Evolutionary conservation across 805 yeast genomes (phyloP).

Genomic region (Ogataea dorogensis): DNA sequence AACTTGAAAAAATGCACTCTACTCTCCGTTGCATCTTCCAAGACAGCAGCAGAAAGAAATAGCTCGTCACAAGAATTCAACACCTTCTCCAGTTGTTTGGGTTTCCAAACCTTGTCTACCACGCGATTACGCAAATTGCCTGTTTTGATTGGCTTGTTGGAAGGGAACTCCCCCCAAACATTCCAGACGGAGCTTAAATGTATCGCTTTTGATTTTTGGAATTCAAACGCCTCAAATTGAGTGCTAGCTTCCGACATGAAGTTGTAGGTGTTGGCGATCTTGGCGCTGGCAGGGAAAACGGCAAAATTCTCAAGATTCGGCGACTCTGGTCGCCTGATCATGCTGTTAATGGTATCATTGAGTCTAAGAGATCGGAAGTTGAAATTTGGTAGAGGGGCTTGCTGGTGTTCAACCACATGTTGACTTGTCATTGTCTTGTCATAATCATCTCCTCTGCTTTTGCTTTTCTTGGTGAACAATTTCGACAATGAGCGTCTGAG

Average conservation of each 20-base stretch:
- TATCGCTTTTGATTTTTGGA: conserved; percentile 8
- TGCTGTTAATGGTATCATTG: conserved; percentile 13
- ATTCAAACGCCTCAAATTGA: conserved; percentile 22
- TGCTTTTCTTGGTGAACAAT: conserved; percentile 13
- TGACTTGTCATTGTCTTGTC: conserved; percentile 1
- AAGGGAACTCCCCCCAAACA: conserved; percentile 20
- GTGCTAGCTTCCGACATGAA: conserved; percentile 19
- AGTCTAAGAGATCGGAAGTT: conserved; percentile 19
- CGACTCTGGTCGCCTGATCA: conserved; percentile 16
- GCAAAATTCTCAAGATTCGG: conserved; percentile 16
- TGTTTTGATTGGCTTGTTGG: conserved; percentile 3
- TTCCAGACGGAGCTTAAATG: conserved; percentile 23
- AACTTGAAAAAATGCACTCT: conserved; percentile 21
- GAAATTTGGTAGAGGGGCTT: conserved; percentile 22
- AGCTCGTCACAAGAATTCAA: conserved; percentile 12
- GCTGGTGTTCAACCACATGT: conserved; percentile 1
- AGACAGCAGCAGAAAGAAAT: conserved; percentile 1
- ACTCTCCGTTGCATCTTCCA: conserved; percentile 7
- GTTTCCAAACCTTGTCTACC: conserved; percentile 22
- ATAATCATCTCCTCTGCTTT: conserved; percentile 2
- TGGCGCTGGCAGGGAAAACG: conserved; percentile 16
- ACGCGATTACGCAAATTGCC: conserved; percentile 16
- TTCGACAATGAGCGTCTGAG: conserved; percentile 17
- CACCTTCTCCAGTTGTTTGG: conserved; percentile 17
- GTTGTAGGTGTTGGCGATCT: conserved; percentile 9